A percentile compares a stretch with the other conserved stretches of the same genome.
phyloP scores from a whole-genome alignment of 192 early-diverging fungal genomes.

The Oehlia diaphana region DNA sequence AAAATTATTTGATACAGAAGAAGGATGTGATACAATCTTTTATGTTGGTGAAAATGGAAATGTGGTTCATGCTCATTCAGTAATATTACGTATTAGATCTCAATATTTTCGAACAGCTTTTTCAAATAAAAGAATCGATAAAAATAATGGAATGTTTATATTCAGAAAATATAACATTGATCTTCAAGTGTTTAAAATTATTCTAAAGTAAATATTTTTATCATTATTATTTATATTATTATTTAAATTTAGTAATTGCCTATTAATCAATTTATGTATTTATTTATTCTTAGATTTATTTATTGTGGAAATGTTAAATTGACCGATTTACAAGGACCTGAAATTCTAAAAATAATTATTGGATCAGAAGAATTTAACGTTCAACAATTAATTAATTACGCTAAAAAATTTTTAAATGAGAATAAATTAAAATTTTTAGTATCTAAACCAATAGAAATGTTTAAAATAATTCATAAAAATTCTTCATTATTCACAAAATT shows the following conservation, averaged over 20 bases:
- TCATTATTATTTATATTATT: too few species aligned
- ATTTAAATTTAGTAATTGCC: too few species aligned
- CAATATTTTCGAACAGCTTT: background rate
- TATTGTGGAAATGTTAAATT: too few species aligned
- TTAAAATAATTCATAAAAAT: background rate
- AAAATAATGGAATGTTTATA: background rate
- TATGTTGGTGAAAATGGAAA: background rate
- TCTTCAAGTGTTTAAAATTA: background rate
- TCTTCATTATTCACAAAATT: background rate
- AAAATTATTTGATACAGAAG: background rate
- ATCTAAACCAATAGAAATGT: too few species aligned
- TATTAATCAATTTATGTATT: too few species aligned
- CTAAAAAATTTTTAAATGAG: too few species aligned
- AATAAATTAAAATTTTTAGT: too few species aligned
- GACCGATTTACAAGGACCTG: too few species aligned
- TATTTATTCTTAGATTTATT: too few species aligned
- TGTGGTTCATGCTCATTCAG: background rate
- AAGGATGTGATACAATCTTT: background rate
- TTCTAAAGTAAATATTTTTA: background rate
- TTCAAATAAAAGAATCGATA: background rate
- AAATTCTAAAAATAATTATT: too few species aligned
- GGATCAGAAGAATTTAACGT: too few species aligned
- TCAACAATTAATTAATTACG: too few species aligned
- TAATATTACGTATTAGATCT: background rate
- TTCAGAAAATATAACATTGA: background rate